Evolutionary conservation across 2,329 filamentous ascomycete genomes (phyloP).

Genomic region (Fusarium brachygibbosum): DNA sequence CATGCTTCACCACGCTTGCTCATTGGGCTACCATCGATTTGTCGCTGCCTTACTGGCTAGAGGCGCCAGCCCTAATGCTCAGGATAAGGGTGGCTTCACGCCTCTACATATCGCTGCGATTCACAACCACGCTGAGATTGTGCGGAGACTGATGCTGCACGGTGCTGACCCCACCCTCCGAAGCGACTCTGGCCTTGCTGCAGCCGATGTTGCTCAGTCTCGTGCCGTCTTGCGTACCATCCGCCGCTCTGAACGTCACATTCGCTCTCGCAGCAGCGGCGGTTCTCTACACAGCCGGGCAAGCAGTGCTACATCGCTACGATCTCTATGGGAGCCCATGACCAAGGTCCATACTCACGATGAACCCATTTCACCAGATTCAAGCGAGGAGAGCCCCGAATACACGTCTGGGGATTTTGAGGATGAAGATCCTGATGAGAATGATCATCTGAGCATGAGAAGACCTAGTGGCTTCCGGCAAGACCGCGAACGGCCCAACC

Average conservation of each 20-base stretch:
- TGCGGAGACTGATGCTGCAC: conserved; percentile 78
- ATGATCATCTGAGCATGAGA: conserved; percentile 55
- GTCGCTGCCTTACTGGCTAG: conserved; percentile 81
- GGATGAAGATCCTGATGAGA: conserved; percentile 58
- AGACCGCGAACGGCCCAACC: conserved; percentile 53
- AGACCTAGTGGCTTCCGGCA: conserved; percentile 49
- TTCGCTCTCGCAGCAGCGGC: conserved; percentile 78
- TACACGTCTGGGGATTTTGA: conserved; percentile 62
- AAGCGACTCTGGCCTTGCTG: conserved; percentile 77
- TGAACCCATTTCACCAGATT: conserved; percentile 58
- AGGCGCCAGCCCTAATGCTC: conserved; percentile 80
- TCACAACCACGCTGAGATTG: conserved; percentile 80
- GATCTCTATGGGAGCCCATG: conserved; percentile 74
- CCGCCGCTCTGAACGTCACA: conserved; percentile 71
- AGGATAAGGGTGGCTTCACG: conserved; percentile 84
- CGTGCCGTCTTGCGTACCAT: conserved; percentile 74
- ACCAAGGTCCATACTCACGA: conserved; percentile 53
- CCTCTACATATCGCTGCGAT: conserved; percentile 86
- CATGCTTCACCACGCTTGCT: conserved; percentile 83
- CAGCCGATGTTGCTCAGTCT: conserved; percentile 78
- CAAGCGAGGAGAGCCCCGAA: conserved; percentile 59
- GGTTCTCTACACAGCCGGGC: conserved; percentile 70
- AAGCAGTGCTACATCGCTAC: conserved; percentile 76
- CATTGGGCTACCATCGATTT: conserved; percentile 80
- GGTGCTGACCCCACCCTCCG: conserved; percentile 79